phyloP scores from a whole-genome alignment of 495 filamentous ascomycete genomes.

The Pyronema domesticum region DNA sequence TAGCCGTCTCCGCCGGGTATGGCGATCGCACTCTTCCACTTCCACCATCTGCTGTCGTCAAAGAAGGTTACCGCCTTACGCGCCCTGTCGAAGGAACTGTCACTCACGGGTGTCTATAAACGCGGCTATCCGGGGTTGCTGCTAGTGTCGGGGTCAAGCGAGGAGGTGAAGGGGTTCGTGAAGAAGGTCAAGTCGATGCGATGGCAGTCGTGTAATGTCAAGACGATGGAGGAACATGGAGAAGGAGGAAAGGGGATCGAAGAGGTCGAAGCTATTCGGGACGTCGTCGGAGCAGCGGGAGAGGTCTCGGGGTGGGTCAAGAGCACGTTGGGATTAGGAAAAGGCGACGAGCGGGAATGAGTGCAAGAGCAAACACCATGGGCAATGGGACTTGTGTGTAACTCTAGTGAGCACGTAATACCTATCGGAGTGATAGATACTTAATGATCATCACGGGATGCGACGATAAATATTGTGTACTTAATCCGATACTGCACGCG shows the following conservation, averaged over 20 bases:
- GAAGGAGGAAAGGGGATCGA: neutral
- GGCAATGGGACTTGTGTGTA: neutral
- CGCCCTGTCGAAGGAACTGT: neutral
- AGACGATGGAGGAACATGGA: neutral
- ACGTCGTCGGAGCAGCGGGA: neutral
- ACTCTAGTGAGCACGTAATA: too few relatives aligned
- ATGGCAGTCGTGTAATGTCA: neutral
- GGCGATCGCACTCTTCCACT: neutral
- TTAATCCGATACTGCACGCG: too few relatives aligned
- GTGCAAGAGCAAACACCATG: neutral
- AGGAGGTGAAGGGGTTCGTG: neutral
- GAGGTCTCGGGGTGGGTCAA: neutral
- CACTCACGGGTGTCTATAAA: neutral
- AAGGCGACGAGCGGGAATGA: neutral
- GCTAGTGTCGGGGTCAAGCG: neutral
- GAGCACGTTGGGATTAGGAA: neutral
- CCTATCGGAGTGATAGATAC: too few relatives aligned
- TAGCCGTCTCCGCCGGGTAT: neutral
- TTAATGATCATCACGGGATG: too few relatives aligned
- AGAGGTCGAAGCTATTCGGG: neutral
- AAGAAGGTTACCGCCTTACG: neutral
- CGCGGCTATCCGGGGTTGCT: neutral
- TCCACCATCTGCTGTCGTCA: neutral
- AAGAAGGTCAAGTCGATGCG: conserved; percentile 1
- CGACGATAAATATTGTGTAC: too few relatives aligned